Percentiles rank a stretch among this genome's conserved stretches.
Evolutionary conservation across 257 asterid species (phyloP).

Genomic region (Gynochthodes officinalis): DNA sequence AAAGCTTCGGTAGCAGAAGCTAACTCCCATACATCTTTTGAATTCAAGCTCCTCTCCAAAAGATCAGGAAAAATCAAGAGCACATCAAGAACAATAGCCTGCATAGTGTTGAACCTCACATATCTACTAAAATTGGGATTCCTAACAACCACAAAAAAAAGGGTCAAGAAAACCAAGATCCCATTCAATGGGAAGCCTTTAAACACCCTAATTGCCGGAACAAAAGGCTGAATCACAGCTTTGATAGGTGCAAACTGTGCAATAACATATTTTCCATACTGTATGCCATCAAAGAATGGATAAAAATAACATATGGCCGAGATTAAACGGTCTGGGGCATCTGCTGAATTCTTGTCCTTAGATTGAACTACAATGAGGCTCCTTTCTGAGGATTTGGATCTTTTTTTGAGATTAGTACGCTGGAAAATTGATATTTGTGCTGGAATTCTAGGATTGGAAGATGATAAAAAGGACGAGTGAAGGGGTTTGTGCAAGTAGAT

Average conservation of each 20-base stretch:
- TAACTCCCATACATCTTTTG: too few relatives aligned
- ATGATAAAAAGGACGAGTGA: constrained; percentile 12
- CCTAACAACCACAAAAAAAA: constrained; percentile 85
- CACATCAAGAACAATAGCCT: constrained; percentile 95
- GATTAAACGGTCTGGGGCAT: constrained; percentile 83
- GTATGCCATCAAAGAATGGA: constrained; percentile 95
- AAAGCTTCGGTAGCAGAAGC: too few relatives aligned
- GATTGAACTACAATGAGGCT: constrained; percentile 37
- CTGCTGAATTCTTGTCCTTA: constrained; percentile 59
- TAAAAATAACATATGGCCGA: constrained; percentile 84
- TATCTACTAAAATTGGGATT: constrained; percentile 86
- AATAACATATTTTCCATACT: constrained; percentile 80
- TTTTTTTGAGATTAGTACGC: constrained; percentile 16
- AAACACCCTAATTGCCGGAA: constrained; percentile 84
- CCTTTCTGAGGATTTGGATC: constrained; percentile 22
- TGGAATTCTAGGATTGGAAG: constrained; percentile 18
- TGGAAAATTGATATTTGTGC: constrained; percentile 9
- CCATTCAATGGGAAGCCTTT: constrained; percentile 92
- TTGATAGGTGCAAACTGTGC: constrained; percentile 74
- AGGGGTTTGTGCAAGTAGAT: constrained; percentile 9
- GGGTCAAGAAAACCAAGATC: constrained; percentile 67
- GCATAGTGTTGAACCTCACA: constrained; percentile 95
- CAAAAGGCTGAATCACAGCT: constrained; percentile 63
- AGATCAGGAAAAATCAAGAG: constrained; percentile 89
- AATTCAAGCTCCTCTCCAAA: constrained; percentile 75